Evolutionary conservation across 331 rosid species (phyloP).

Genomic region (Dryas integrifolia): DNA sequence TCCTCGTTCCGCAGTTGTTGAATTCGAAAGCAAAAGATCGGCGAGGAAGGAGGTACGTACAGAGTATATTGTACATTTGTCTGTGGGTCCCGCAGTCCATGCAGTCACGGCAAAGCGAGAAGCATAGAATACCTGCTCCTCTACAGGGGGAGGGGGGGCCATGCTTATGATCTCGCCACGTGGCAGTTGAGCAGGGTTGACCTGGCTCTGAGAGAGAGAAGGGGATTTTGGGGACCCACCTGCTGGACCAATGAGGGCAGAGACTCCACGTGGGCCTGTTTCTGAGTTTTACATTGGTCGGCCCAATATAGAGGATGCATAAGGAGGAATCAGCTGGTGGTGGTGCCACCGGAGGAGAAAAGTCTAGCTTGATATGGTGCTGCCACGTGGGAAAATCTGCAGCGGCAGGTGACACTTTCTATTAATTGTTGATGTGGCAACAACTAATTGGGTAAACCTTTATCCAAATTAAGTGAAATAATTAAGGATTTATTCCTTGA

Average conservation of each 20-base stretch:
- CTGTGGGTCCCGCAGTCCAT: constrained; percentile 15
- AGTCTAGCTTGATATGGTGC: neutral
- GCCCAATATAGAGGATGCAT: constrained; percentile 6
- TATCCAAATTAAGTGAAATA: neutral
- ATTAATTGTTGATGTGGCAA: neutral
- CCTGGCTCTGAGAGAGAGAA: neutral
- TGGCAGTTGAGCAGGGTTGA: constrained; percentile 23
- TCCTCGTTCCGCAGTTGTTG: no score
- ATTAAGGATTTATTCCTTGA: neutral
- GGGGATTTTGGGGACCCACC: constrained; percentile 12
- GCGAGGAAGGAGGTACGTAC: constrained; percentile 23
- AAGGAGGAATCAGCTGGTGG: neutral
- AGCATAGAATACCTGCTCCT: constrained; percentile 12
- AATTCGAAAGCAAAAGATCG: neutral
- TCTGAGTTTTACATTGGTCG: constrained; percentile 11
- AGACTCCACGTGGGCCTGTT: constrained; percentile 39
- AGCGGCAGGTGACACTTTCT: neutral
- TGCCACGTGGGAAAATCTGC: neutral
- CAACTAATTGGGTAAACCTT: neutral
- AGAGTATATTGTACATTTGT: neutral
- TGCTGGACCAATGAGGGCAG: constrained; percentile 19
- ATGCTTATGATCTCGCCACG: constrained; percentile 27
- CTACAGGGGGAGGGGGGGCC: constrained; percentile 16
- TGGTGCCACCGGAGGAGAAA: neutral
- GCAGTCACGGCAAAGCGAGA: constrained; percentile 12